Conservation (phyloP, 495 filamentous ascomycete genomes). For the Penicillium tannophilum region DNA sequence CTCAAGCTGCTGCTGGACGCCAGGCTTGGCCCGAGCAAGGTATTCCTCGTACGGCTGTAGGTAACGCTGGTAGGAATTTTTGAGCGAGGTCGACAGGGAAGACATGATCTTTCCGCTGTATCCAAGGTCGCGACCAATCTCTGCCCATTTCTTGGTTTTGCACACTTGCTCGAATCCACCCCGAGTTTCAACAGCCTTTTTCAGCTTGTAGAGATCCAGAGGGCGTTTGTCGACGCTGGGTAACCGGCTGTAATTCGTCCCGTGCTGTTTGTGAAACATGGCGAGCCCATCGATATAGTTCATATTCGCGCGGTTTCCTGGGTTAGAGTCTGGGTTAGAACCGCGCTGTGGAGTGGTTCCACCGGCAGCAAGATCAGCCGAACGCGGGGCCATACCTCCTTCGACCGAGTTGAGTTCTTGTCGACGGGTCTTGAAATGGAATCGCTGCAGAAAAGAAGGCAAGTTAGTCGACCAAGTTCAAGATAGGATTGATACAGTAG, state of each 20-base stretch:
- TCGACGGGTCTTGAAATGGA: constrained; percentile 94
- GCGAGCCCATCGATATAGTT: constrained; percentile 93
- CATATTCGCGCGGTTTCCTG: constrained; percentile 91
- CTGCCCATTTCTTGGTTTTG: constrained; percentile 98
- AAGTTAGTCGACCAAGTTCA: constrained; percentile 10
- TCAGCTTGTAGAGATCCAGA: constrained; percentile 91
- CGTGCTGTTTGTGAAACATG: constrained; percentile 97
- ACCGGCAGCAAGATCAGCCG: constrained; percentile 37
- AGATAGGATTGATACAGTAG: background rate
- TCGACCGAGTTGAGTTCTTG: constrained; percentile 98
- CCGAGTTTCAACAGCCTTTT: constrained; percentile 91
- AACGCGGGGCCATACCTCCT: constrained; percentile 74
- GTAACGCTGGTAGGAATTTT: constrained; percentile 97
- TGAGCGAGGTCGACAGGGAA: constrained; percentile 96
- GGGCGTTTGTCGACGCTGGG: constrained; percentile 98
- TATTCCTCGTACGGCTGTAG: constrained; percentile 97
- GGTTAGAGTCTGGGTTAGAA: constrained; percentile 38
- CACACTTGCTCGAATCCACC: constrained; percentile 96
- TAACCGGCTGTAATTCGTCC: constrained; percentile 88
- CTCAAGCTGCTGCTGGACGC: constrained; percentile 95
- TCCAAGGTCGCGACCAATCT: constrained; percentile 94
- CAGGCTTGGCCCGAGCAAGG: constrained; percentile 85
- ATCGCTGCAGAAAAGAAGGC: constrained; percentile 60
- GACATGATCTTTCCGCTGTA: constrained; percentile 99
- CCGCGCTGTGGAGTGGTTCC: constrained; percentile 33